Evolutionary conservation across 495 filamentous ascomycete genomes (phyloP).

Genomic region (Aspergillus asperescens): DNA sequence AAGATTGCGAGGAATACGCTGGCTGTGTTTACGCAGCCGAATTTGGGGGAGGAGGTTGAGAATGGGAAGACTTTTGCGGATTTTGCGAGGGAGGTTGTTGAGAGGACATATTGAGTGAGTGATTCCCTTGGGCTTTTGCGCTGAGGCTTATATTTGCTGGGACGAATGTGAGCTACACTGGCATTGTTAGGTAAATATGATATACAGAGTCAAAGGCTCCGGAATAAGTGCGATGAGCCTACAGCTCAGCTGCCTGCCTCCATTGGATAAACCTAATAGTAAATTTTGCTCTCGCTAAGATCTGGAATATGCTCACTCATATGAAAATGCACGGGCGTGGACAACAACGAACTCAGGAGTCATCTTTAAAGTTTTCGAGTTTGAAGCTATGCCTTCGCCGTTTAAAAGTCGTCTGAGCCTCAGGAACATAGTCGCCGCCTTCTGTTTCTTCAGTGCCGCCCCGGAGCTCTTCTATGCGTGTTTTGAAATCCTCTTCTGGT

Average conservation of each 20-base stretch:
- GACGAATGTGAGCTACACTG: no score
- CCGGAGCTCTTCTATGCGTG: slow-evolving; percentile 17
- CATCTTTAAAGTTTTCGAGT: no score
- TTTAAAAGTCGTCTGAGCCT: slow-evolving; percentile 9
- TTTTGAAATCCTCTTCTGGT: slow-evolving; percentile 14
- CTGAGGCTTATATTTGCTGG: no score
- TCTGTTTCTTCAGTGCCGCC: slow-evolving; percentile 25
- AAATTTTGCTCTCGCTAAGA: no score
- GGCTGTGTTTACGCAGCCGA: slow-evolving; percentile 96
- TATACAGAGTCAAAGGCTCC: no score
- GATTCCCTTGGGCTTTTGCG: no score
- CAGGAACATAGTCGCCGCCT: slow-evolving; percentile 21
- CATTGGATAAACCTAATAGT: no score
- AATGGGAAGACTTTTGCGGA: slow-evolving; percentile 72
- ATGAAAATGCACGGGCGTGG: background rate
- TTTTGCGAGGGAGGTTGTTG: slow-evolving; percentile 80
- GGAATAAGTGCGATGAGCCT: no score
- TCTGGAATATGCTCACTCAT: background rate
- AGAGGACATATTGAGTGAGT: slow-evolving; percentile 67
- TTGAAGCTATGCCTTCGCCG: slow-evolving; percentile 10
- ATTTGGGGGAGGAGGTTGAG: slow-evolving; percentile 78
- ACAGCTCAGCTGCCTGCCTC: no score
- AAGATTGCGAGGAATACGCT: slow-evolving; percentile 83
- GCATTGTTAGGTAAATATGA: no score
- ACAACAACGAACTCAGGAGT: background rate